phyloP scores from a whole-genome alignment of 495 filamentous ascomycete genomes.

The Beverwykella pulmonaria region DNA sequence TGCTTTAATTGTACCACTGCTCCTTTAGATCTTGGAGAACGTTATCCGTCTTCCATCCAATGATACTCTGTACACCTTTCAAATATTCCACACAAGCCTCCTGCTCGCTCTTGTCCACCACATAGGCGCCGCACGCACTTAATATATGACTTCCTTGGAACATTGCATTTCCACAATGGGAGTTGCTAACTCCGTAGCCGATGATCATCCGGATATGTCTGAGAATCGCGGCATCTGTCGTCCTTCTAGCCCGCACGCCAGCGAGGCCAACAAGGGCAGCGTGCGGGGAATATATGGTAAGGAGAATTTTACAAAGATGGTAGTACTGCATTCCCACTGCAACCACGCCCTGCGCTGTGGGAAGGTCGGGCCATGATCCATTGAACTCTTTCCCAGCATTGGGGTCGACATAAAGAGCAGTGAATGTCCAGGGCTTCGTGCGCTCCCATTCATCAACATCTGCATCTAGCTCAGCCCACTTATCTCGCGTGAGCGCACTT shows the following conservation, averaged over 20 bases:
- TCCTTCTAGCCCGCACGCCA: slow-evolving; percentile 4
- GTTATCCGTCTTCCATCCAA: slow-evolving; percentile 26
- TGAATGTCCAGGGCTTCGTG: slow-evolving; percentile 24
- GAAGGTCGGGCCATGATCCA: slow-evolving; percentile 15
- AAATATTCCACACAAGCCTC: slow-evolving; percentile 25
- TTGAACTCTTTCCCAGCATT: slow-evolving; percentile 10
- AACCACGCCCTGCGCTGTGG: slow-evolving; percentile 25
- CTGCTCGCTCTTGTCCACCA: slow-evolving; percentile 13
- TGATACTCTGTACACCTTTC: slow-evolving; percentile 1
- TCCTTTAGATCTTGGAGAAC: slow-evolving; percentile 17
- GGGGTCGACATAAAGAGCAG: slow-evolving; percentile 9
- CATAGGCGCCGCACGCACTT: slow-evolving; percentile 20
- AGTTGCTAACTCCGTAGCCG: slow-evolving; percentile 23
- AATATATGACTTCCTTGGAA: slow-evolving; percentile 27
- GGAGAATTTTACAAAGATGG: slow-evolving; percentile 23
- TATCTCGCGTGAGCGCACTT: not conserved
- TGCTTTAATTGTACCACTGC: slow-evolving; percentile 19
- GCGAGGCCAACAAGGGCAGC: slow-evolving; percentile 20
- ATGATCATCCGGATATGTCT: slow-evolving; percentile 17
- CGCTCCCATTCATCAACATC: slow-evolving; percentile 24
- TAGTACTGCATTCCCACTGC: slow-evolving; percentile 31
- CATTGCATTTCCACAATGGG: slow-evolving; percentile 23
- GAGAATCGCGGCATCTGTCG: slow-evolving; percentile 16
- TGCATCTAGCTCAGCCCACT: slow-evolving; percentile 22
- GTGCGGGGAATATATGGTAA: slow-evolving; percentile 23